Evolutionary conservation across 1,284 basidiomycete genomes (phyloP), one percentile per base, ranked within the genome.

Genomic region (Anthracocystis panici-leucophaei): DNA sequence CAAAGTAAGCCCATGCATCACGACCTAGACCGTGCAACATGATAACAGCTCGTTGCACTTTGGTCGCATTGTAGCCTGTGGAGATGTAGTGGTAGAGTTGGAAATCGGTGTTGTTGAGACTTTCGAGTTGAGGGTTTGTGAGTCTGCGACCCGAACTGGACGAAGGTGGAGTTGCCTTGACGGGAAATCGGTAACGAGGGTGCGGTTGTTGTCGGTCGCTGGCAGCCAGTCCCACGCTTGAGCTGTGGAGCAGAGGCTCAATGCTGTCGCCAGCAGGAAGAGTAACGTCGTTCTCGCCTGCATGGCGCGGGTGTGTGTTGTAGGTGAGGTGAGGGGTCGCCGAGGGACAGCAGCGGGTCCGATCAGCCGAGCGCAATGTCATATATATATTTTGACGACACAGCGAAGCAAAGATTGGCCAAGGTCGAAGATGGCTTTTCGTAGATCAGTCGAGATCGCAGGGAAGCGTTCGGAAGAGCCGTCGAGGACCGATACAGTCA

Each of bases 1-100:
- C 76, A 25, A 68, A 78, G 50, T 80, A 80, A 2, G 54, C 38
- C 75, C 77, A 79, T 0, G 78, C 78, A 63, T 80, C 78, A 21
- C 77, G 71, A 12, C 73, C 73, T 6, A 74, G 65, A 12, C 77
- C 77, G 45, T 77, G 78, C 1, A 79, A 67, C 72, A 65, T 67
- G 40, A 79, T 67, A 23, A 79, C 71, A 7, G 70, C 72, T 23
- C 78, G 40, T 31, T 74, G 65, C 7, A 68, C 61, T 42, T 76
- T 66, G 18, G 53, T 49, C 9, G 71, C 57, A 35, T 73, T 65
- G 45, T 72, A 72, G 40, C 59, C 60, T 0, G 61, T 71, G 18
- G 56, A 67, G 58, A 76, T 68, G 59, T 76, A 76, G 65, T 76
- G 68, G 69, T 72, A 72, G 14, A 76, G 60, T 31, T 68, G 57